Percentiles rank a stretch among this genome's conserved stretches.
phyloP scores from a whole-genome alignment of 2,329 filamentous ascomycete species.

The Triangularia verruculosa region DNA sequence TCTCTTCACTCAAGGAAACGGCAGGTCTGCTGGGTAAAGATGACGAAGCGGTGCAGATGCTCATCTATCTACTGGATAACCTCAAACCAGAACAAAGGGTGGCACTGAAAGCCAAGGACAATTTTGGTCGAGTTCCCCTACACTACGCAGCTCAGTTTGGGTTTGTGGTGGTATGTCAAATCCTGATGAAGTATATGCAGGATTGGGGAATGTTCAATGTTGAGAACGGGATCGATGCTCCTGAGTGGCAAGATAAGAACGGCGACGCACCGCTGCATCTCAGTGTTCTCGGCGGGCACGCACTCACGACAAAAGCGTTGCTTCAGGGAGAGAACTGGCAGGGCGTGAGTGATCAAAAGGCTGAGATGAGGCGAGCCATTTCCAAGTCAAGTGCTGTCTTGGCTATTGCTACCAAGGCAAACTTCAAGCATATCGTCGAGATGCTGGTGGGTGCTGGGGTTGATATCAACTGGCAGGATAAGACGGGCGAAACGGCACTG shows the following conservation, averaged over 20 bases:
- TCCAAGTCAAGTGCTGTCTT: slow-evolving; percentile 85
- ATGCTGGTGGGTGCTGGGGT: slow-evolving; percentile 87
- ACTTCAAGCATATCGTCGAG: slow-evolving; percentile 79
- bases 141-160: slow-evolving; percentile 96
- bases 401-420: slow-evolving; percentile 81
- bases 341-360: slow-evolving; percentile 59
- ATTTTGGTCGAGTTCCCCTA: slow-evolving; percentile 78
- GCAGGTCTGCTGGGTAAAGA: slow-evolving; percentile 62
- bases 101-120: slow-evolving; percentile 68
- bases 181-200: slow-evolving; percentile 85
- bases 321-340: slow-evolving; percentile 78
- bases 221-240: slow-evolving; percentile 79
- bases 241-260: slow-evolving; percentile 87
- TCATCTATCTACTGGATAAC: slow-evolving; percentile 61
- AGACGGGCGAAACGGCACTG: slow-evolving; percentile 84
- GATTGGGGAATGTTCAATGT: slow-evolving; percentile 85
- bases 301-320: slow-evolving; percentile 76
- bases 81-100: slow-evolving; percentile 65
- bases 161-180: slow-evolving; percentile 83
- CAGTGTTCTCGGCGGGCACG: slow-evolving; percentile 86
- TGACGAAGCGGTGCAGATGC: slow-evolving; percentile 72
- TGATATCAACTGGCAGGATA: slow-evolving; percentile 90
- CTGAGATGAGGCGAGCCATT: slow-evolving; percentile 64
- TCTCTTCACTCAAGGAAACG: slow-evolving; percentile 63
- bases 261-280: slow-evolving; percentile 89